A percentile compares a stretch with the other conserved stretches of the same genome.
Conservation (phyloP, 1,139 yeast species). For the Taphrina communis region DNA sequence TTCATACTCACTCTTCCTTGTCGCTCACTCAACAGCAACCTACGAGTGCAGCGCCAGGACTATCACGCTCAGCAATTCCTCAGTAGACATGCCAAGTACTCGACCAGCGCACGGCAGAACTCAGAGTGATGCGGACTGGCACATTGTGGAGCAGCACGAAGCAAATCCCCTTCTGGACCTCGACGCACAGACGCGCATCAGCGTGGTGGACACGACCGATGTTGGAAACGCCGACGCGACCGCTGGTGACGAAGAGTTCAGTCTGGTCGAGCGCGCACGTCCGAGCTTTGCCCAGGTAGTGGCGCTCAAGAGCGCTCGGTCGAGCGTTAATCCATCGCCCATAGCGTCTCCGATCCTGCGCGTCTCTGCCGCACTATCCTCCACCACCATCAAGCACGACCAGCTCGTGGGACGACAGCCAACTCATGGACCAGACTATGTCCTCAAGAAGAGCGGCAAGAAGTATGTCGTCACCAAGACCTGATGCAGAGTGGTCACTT, state of each 20-base stretch:
- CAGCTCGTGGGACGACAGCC: neutral
- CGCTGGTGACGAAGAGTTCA: slow-evolving; percentile 13
- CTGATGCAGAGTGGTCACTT: neutral
- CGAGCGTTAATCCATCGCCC: slow-evolving; percentile 26
- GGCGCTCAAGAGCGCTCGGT: slow-evolving; percentile 23
- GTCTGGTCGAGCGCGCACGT: slow-evolving; percentile 14
- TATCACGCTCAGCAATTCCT: neutral
- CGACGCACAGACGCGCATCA: slow-evolving; percentile 15
- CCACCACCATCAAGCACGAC: neutral
- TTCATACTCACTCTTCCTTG: neutral
- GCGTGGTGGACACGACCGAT: neutral
- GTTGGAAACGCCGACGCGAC: neutral
- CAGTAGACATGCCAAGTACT: neutral
- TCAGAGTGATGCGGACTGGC: slow-evolving; percentile 22
- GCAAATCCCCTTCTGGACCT: slow-evolving; percentile 27
- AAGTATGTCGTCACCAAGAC: slow-evolving; percentile 8
- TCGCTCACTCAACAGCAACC: neutral
- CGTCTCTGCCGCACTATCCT: neutral
- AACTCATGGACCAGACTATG: neutral
- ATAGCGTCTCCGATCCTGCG: slow-evolving; percentile 11
- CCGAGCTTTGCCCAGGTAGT: slow-evolving; percentile 27
- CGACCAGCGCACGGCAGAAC: slow-evolving; percentile 10
- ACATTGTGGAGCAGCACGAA: slow-evolving; percentile 27
- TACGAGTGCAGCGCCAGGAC: neutral
- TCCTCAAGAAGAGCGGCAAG: slow-evolving; percentile 33